phyloP scores from a whole-genome alignment of 495 filamentous ascomycete genomes.

The Neurospora discreta region DNA sequence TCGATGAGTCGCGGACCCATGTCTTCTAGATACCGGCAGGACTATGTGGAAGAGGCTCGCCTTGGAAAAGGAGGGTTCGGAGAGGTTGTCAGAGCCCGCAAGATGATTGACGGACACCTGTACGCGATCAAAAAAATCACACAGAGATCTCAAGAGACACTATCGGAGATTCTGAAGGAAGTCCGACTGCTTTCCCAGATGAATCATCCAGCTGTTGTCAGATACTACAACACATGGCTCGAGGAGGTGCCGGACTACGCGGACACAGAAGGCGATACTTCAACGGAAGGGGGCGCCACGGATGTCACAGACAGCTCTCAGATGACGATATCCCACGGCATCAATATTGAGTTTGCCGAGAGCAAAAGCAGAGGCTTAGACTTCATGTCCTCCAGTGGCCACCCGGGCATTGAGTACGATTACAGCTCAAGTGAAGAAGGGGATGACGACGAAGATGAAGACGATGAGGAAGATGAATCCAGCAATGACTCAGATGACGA shows the following conservation, averaged over 20 bases:
- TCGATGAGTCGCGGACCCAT: slow-evolving; percentile 33
- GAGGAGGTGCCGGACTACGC: slow-evolving; percentile 52
- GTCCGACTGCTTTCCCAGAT: slow-evolving; percentile 80
- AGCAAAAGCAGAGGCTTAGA: slow-evolving; percentile 77
- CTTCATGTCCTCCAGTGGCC: slow-evolving; percentile 83
- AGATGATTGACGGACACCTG: slow-evolving; percentile 81
- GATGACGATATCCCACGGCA: slow-evolving; percentile 18
- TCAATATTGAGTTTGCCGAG: slow-evolving; percentile 50
- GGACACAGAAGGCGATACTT: slow-evolving; percentile 47
- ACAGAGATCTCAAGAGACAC: slow-evolving; percentile 62
- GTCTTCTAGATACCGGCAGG: slow-evolving; percentile 67
- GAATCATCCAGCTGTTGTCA: slow-evolving; percentile 91
- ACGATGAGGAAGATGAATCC: slow-evolving; percentile 20
- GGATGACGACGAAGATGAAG: slow-evolving; percentile 28
- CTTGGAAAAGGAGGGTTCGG: slow-evolving; percentile 93
- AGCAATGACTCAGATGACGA: slow-evolving; percentile 9
- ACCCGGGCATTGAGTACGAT: slow-evolving; percentile 69
- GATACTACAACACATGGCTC: slow-evolving; percentile 91
- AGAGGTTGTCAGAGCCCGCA: slow-evolving; percentile 92
- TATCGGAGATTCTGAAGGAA: slow-evolving; percentile 83
- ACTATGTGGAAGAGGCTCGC: slow-evolving; percentile 81
- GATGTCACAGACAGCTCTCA: slow-evolving; percentile 10
- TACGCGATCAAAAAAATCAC: slow-evolving; percentile 97
- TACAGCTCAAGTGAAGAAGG: slow-evolving; percentile 55
- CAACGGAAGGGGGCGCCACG: slow-evolving; percentile 40